Evolutionary conservation across 2,329 filamentous ascomycete species (phyloP), one percentile per base, ranked within the genome.

Genomic region (Fusarium compactum): DNA sequence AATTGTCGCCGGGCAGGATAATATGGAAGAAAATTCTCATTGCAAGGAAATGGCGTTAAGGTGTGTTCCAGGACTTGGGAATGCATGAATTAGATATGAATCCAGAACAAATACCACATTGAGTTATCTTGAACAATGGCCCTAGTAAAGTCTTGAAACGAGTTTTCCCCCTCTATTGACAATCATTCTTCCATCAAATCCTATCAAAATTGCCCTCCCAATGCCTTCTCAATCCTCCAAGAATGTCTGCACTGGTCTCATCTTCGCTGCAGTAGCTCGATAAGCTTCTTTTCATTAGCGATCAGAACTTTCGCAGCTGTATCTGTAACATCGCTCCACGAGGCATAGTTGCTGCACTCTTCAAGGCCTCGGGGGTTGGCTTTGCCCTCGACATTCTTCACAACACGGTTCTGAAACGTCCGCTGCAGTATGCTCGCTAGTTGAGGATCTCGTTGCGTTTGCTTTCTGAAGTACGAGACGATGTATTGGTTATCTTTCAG

Each of bases 381-480:
- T 32, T 41, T 56, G n/a, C 24, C 24, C 25, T 48, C 65, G 47
- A 20, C n/a, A 69, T 58, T 11, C 63, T 69, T 38, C n/a, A 25
- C 20, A 44, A 77, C 43, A 8, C 74, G 76, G 41, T 62, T 73
- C 43, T 75, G 76, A 7, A 82, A 70, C 8, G 74, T 67, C 16
- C 68, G 76, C 57, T 81, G 80, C 15, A 82, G 73, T 51, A 78
- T 67, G 15, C 78, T 73, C 15, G 79, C 80, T 67, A 82, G 72
- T 40, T 53, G 51, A 10, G 77, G 69, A 45, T 82, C 80, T 24
- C 80, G 75, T 55, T 78, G 78, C 3, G 76, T 77, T 58, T 82
- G 80, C 57, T 81, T 78, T 56, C 69, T 75, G 52, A 82, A 75
- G 55, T 82, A 82, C 24, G 70, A 74, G 18, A 65, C 63, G 27